Percentiles rank a stretch among this genome's conserved stretches.
phyloP scores from a whole-genome alignment of 768 basidiomycete genomes.

The Lentinula raphanica region DNA sequence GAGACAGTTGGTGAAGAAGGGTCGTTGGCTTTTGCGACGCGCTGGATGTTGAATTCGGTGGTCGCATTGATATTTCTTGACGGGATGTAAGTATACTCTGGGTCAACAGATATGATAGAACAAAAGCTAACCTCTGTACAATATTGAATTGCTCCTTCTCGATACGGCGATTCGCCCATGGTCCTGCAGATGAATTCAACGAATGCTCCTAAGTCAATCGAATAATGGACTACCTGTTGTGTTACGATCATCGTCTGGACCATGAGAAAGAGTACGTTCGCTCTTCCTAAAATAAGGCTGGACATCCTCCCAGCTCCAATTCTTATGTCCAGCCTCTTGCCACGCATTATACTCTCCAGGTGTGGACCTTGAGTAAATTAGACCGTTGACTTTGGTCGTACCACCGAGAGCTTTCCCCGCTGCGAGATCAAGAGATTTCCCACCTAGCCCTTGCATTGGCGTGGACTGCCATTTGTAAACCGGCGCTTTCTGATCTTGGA shows the following conservation, averaged over 20 bases:
- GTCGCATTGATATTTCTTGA: slow-evolving; percentile 10
- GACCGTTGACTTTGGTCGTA: slow-evolving; percentile 22
- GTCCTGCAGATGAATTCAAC: slow-evolving; percentile 5
- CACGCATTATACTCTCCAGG: slow-evolving; percentile 27
- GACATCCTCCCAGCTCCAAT: slow-evolving; percentile 25
- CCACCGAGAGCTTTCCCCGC: slow-evolving; percentile 26
- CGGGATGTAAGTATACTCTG: not conserved
- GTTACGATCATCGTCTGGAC: slow-evolving; percentile 5
- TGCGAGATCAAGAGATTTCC: slow-evolving; percentile 13
- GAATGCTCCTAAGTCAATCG: not conserved
- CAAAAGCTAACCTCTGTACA: slow-evolving; percentile 2
- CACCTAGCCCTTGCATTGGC: slow-evolving; percentile 10
- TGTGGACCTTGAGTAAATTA: slow-evolving; percentile 22
- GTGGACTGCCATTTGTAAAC: slow-evolving; percentile 14
- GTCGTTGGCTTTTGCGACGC: slow-evolving; percentile 13
- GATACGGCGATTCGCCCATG: slow-evolving; percentile 13
- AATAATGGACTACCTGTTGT: slow-evolving; percentile 7
- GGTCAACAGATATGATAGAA: not conserved
- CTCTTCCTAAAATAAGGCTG: slow-evolving; percentile 21
- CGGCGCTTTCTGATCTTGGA: slow-evolving; percentile 14
- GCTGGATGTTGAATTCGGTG: slow-evolving; percentile 17
- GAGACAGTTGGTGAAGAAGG: slow-evolving; percentile 14
- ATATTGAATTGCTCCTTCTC: slow-evolving; percentile 7
- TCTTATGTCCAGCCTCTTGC: slow-evolving; percentile 16
- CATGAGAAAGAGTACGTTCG: slow-evolving; percentile 12